Evolutionary conservation across 805 yeast genomes (phyloP).

Genomic region (Schwanniomyces pseudopolymorphus): DNA sequence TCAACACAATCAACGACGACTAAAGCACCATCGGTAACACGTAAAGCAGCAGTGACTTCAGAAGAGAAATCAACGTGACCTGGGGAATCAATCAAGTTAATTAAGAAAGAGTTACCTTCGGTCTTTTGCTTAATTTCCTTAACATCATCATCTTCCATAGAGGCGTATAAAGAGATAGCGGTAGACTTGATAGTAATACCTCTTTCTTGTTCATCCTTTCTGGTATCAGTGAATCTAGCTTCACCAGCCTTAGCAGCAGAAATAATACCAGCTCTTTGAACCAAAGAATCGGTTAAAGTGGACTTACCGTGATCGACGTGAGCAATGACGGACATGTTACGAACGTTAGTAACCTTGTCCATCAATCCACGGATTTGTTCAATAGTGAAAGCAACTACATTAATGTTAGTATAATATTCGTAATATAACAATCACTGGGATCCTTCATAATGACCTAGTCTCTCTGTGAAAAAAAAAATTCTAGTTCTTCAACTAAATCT

Average conservation of each 20-base stretch:
- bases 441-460: background rate
- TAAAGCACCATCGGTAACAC: conserved; percentile 99
- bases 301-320: conserved; percentile 99
- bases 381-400: conserved; percentile 51
- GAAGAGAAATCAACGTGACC: conserved; percentile 99
- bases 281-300: conserved; percentile 98
- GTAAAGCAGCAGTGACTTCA: conserved; percentile 99
- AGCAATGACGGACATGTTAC: conserved; percentile 99
- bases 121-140: conserved; percentile 91
- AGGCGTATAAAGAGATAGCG: conserved; percentile 93
- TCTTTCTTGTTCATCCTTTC: conserved; percentile 99
- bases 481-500: background rate
- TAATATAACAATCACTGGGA: background rate
- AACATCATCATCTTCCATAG: conserved; percentile 80
- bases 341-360: conserved; percentile 99
- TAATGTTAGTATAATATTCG: conserved; percentile 22
- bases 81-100: conserved; percentile 98
- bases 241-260: conserved; percentile 99
- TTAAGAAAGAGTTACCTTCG: conserved; percentile 90
- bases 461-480: background rate
- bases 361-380: conserved; percentile 96
- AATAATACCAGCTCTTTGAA: conserved; percentile 98
- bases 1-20: conserved; percentile 99
- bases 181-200: conserved; percentile 99
- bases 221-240: conserved; percentile 99